phyloP scores from a whole-genome alignment of 768 basidiomycete species.

The Pleurotus eryngii region DNA sequence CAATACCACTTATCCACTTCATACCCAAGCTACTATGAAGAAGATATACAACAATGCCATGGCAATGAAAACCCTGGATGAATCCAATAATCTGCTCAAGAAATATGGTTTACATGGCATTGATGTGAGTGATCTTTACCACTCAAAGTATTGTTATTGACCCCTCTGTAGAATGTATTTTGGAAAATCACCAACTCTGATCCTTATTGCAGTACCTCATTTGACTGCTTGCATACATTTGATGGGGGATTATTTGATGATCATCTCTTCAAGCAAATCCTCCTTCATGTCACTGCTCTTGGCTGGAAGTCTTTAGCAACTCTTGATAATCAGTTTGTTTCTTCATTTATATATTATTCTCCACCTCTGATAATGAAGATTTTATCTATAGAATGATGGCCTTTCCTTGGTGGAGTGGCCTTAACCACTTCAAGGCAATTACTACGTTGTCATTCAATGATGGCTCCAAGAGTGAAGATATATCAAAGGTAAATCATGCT shows the following conservation, averaged over 20 bases:
- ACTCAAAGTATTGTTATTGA: constrained; percentile 1
- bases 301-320: constrained; percentile 13
- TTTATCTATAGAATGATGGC: constrained; percentile 17
- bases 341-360: neutral
- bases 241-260: constrained; percentile 28
- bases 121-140: constrained; percentile 16
- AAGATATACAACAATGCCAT: constrained; percentile 13
- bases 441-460: constrained; percentile 27
- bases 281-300: constrained; percentile 15
- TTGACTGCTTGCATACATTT: constrained; percentile 36
- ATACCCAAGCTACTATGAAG: constrained; percentile 15
- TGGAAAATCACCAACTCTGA: constrained; percentile 32
- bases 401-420: constrained; percentile 29
- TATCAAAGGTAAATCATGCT: constrained; percentile 25
- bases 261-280: constrained; percentile 26
- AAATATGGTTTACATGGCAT: constrained; percentile 17
- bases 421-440: constrained; percentile 28
- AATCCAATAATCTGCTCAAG: constrained; percentile 15
- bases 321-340: constrained; percentile 23
- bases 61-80: neutral
- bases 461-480: constrained; percentile 31
- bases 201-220: constrained; percentile 30
- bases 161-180: constrained; percentile 34
- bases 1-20: constrained; percentile 9
- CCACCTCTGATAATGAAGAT: neutral